Evolutionary conservation across 2,329 filamentous ascomycete genomes (phyloP).

Genomic region (Aspergillus caelatus): DNA sequence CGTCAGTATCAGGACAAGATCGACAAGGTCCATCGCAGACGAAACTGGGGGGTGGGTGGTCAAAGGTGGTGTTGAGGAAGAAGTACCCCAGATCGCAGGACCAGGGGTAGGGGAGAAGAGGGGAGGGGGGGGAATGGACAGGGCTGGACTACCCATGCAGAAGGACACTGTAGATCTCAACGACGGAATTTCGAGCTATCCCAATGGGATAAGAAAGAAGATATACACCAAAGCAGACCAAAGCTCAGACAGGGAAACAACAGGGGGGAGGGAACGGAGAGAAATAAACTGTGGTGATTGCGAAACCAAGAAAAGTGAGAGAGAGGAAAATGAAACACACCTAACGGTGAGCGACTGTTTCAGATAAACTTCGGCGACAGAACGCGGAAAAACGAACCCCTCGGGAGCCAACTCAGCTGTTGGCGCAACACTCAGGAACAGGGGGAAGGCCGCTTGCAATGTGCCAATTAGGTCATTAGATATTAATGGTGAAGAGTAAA

Average conservation of each 20-base stretch:
- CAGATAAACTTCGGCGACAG: constrained; percentile 11
- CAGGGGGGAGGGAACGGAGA: neutral
- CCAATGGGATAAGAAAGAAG: neutral
- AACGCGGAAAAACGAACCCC: constrained; percentile 4
- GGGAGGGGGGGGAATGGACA: neutral
- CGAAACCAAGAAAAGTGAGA: constrained; percentile 3
- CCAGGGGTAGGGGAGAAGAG: neutral
- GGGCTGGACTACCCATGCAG: constrained; percentile 2
- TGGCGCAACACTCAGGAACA: constrained; percentile 8
- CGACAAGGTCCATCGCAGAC: constrained; percentile 1
- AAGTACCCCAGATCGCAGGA: constrained; percentile 4
- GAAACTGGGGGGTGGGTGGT: neutral
- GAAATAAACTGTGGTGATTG: neutral
- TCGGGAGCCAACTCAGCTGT: constrained; percentile 5
- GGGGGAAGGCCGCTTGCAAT: neutral
- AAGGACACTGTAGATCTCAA: neutral
- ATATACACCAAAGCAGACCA: neutral
- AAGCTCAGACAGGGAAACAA: neutral
- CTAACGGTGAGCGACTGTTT: constrained; percentile 10
- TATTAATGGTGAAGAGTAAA: neutral
- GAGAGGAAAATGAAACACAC: constrained; percentile 6
- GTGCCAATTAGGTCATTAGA: constrained; percentile 2
- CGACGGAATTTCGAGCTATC: neutral
- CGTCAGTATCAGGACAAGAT: constrained; percentile 5
- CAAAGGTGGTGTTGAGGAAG: neutral